Conservation (phyloP, 1,284 basidiomycete species). For the Cronartium quercuum region DNA sequence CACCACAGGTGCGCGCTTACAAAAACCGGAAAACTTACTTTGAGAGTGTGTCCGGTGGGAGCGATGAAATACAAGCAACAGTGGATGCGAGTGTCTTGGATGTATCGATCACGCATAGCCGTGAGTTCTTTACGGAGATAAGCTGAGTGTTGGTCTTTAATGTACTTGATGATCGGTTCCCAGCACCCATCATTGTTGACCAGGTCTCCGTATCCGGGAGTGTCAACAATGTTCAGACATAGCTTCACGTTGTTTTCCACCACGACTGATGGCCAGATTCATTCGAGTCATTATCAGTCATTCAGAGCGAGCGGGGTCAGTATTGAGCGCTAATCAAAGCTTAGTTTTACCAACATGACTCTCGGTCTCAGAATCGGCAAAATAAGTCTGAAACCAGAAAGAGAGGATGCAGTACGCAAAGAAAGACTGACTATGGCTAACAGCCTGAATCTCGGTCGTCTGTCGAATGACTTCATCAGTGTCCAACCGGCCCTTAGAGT, state of each 20-base stretch:
- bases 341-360: slow-evolving; percentile 17
- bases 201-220: slow-evolving; percentile 96
- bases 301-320: neutral
- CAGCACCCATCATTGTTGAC: slow-evolving; percentile 98
- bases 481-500: slow-evolving; percentile 88
- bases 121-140: slow-evolving; percentile 98
- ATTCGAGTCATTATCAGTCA: too few relatives aligned
- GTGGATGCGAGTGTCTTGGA: slow-evolving; percentile 96
- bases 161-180: slow-evolving; percentile 49
- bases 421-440: slow-evolving; percentile 70
- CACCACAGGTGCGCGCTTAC: too few relatives aligned
- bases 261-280: too few relatives aligned
- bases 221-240: slow-evolving; percentile 95
- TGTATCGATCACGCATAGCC: slow-evolving; percentile 95
- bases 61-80: slow-evolving; percentile 98
- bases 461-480: slow-evolving; percentile 80
- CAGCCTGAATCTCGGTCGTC: slow-evolving; percentile 93
- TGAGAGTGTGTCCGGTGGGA: slow-evolving; percentile 85
- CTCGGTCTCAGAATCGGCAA: slow-evolving; percentile 12
- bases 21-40: slow-evolving; percentile 53
- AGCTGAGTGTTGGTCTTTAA: slow-evolving; percentile 89
- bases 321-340: neutral
- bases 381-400: neutral
- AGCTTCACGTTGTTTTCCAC: slow-evolving; percentile 93
- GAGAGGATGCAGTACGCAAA: neutral